A percentile compares a stretch with the other conserved stretches of the same genome.
phyloP scores from a whole-genome alignment of 768 basidiomycete genomes.

The Arthromyces matolae region DNA sequence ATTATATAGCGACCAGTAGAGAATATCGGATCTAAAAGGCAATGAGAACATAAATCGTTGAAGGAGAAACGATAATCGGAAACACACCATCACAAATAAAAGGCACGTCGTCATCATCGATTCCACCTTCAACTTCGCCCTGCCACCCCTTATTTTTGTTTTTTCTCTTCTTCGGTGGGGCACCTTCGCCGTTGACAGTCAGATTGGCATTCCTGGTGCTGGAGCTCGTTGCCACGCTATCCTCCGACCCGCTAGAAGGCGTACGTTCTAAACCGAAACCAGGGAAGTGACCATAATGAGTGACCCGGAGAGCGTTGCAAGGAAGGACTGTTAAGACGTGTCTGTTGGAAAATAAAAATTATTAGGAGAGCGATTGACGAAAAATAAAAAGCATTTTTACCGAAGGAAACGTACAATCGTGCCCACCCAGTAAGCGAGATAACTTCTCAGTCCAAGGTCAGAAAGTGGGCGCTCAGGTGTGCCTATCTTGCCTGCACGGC shows the following conservation, averaged over 20 bases:
- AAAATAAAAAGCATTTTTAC: conserved; percentile 30
- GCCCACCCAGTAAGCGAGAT: conserved; percentile 85
- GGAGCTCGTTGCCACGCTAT: background rate
- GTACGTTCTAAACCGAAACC: conserved; percentile 38
- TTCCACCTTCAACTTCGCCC: conserved; percentile 54
- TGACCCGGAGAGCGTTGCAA: conserved; percentile 44
- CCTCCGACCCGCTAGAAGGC: conserved; percentile 26
- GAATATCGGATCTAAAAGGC: conserved; percentile 47
- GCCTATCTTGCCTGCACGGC: conserved; percentile 72
- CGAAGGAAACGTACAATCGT: conserved; percentile 82
- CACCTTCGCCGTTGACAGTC: conserved; percentile 15
- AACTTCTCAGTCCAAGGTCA: conserved; percentile 87
- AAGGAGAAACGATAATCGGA: background rate
- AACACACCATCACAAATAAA: conserved; percentile 36
- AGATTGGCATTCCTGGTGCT: conserved; percentile 1
- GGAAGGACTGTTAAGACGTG: conserved; percentile 62
- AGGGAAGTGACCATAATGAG: conserved; percentile 41
- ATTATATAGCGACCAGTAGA: conserved; percentile 53
- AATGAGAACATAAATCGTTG: background rate
- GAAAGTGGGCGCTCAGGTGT: conserved; percentile 95
- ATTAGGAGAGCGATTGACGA: background rate
- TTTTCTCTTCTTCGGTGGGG: conserved; percentile 36
- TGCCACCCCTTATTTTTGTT: conserved; percentile 68
- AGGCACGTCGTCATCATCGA: conserved; percentile 25
- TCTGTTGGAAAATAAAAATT: no score